Base-by-base conservation (phyloP, 2,329 filamentous ascomycete species). In the Grosmannia penicillata region DNA sequence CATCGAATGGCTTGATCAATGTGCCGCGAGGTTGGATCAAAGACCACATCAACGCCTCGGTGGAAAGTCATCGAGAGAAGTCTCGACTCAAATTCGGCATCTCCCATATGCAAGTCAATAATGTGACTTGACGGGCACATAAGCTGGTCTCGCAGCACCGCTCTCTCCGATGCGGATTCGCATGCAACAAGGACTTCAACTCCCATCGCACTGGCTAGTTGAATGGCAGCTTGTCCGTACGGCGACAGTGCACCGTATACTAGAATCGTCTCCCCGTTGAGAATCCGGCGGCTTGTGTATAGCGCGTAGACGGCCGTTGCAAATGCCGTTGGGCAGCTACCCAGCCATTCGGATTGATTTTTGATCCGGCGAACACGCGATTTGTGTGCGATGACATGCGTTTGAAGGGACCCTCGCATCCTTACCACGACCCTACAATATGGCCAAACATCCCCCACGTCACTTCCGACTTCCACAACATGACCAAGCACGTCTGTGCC, bases 241-340 rank as follows among this genome's bases (percentile, higher is more conserved):
- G 55, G 54, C 35, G 64, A 60, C 6, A 59, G 55, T 4, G 56
- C 63, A 7, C 54, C 56, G 33, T 65, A 61, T 8, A 71, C 49
- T 3, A 71, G 53, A 4, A 69, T 51, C 4, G 45, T 55, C 11
- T 56, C 48, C 0, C 49, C 51, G 0, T 40, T 37, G 3, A 44
- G 38, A 7, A 62, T 48, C 0, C 43, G 41, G 0, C 51, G 54
- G 26, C 53, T 29, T 11, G 52, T 42, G 8, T 54, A 48, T 4
- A 73, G 49, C 3, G 56, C 58, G 40, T 69, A 60, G 39, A 59
- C 57, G 1, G 65, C 66, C 5, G 62, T 58, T 18, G 58, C 44
- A 36, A 59, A 58, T 1, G 58, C 51, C 2, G 62, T 57, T 0
- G 62, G 60, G 8, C 59, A 47, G 6, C 60, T 47, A 8, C 45